Base-by-base conservation (phyloP, 2,329 filamentous ascomycete genomes). In the Alternaria arbusti region DNA sequence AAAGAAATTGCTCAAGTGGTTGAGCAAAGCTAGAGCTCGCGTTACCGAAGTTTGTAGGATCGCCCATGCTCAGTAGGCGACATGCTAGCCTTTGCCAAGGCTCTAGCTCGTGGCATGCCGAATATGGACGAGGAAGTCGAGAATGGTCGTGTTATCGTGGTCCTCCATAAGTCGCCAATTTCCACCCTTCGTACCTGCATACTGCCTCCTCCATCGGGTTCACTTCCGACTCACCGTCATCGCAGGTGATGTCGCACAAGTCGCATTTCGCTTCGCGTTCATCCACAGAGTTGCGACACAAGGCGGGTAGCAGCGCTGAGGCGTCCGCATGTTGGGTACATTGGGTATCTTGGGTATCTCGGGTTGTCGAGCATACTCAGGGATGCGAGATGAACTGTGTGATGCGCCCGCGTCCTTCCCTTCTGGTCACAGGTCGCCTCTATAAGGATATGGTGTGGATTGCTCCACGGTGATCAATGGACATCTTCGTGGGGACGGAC, bases 231-330 rank as follows among this genome's bases (percentile, higher is more conserved):
- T 57, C 54, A 61, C 63, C 47, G 56, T 40, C 50, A 61, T 10
- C 44, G 23, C 46, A 65, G 46, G 58, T 59, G 57, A 54, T 58
- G 62, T 69, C 30, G 36, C 64, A 69, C 66, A 64, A 46, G 61
- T 61, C 47, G 55, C n/a, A 54, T n/a, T 17, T 59, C 13, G 52
- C 32, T 46, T 55, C 59, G 59, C 59, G 43, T 60, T 62, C 63
- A 66, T 56, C 50, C 43, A 51, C 58, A 32, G 20, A 28, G 46
- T 57, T 43, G 50, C 54, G 59, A 68, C 54, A 67, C 61, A 67
- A 64, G 44, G 59, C 59, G 52, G 56, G 36, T 51, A 46, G 30
- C n/a, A 50, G 50, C 50, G 55, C 36, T 26, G 54, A 20, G 63
- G 55, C 54, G 40, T 30, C 43, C 55, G 47, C 51, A 57, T 46